phyloP scores from a whole-genome alignment of 2,329 filamentous ascomycete species.

The Penicillium rolfsii region DNA sequence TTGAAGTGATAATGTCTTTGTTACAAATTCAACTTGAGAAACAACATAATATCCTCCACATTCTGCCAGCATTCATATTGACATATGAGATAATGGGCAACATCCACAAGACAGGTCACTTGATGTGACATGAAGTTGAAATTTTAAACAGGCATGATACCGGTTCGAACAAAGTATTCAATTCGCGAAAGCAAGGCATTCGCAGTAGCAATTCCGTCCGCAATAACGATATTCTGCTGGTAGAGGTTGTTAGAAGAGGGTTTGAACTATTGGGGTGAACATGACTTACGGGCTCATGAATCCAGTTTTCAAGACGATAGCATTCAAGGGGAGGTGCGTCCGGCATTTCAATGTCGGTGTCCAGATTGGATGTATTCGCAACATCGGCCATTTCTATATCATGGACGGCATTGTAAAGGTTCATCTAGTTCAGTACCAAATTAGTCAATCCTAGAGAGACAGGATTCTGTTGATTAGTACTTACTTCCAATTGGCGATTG shows the following conservation, averaged over 20 bases:
- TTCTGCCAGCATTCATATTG: too few relatives aligned
- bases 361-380: not conserved
- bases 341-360: constrained; percentile 22
- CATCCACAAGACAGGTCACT: too few relatives aligned
- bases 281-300: not conserved
- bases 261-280: too few relatives aligned
- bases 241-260: too few relatives aligned
- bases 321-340: constrained; percentile 20
- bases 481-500: not conserved
- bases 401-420: not conserved
- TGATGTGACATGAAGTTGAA: too few relatives aligned
- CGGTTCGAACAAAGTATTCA: constrained; percentile 3
- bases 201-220: not conserved
- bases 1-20: not conserved
- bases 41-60: too few relatives aligned
- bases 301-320: not conserved
- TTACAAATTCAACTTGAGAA: not conserved
- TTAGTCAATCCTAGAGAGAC: not conserved
- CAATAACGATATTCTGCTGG: not conserved
- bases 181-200: not conserved
- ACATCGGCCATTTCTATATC: constrained; percentile 3
- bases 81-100: too few relatives aligned
- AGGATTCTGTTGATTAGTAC: not conserved
- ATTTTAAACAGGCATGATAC: not conserved
- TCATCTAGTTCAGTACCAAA: not conserved